A percentile compares a stretch with the other conserved stretches of the same genome.
These are phyloP conservation scores for Fraxinus nigra DNA, from an alignment of 305 asterid species.

Conservation along the genomic window DNA sequence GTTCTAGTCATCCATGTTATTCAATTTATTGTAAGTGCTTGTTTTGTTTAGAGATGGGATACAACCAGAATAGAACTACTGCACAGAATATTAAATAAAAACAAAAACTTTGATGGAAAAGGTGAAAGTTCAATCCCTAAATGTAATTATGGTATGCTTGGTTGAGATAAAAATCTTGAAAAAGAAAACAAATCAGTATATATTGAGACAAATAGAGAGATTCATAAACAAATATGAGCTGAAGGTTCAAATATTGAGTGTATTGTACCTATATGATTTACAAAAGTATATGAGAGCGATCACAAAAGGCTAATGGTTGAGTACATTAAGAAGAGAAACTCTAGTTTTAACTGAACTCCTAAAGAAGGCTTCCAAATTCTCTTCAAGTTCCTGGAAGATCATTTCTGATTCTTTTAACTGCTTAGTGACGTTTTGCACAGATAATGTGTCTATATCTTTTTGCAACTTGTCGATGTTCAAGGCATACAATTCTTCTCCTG, in stretches of 20 bases:
- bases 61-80: not conserved
- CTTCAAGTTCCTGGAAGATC: constrained; percentile 30
- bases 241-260: not conserved
- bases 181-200: not conserved
- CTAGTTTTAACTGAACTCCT: not conserved
- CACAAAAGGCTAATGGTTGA: constrained; percentile 3
- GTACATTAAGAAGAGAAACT: constrained; percentile 14
- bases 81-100: not conserved
- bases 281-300: not conserved
- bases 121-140: not conserved
- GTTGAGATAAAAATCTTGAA: not conserved
- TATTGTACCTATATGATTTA: constrained; percentile 3
- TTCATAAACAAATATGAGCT: not conserved
- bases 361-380: constrained; percentile 20
- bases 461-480: constrained; percentile 15
- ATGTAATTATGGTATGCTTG: not conserved
- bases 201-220: not conserved
- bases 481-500: constrained; percentile 14
- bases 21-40: not conserved
- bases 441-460: constrained; percentile 1
- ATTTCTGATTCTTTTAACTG: constrained; percentile 19
- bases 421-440: constrained; percentile 10
- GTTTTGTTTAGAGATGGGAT: not conserved
- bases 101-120: not conserved
- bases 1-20: not conserved